Conservation (phyloP, 495 filamentous ascomycete species). For the Bathelium albidoporum region DNA sequence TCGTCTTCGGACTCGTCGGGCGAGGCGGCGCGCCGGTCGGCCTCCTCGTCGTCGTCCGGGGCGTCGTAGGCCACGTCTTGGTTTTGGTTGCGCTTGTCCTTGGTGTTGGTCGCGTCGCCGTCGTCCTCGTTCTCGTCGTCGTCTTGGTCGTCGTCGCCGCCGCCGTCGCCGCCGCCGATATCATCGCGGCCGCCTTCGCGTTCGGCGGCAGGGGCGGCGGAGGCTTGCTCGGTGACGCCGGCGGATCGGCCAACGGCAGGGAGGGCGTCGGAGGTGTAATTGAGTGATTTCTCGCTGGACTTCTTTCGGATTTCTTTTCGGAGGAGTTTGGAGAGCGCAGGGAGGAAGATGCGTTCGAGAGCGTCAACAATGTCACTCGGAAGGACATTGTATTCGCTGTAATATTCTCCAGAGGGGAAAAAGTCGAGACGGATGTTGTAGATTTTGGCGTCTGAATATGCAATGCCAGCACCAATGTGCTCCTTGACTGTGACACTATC, state of each 20-base stretch:
- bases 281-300: constrained; percentile 49
- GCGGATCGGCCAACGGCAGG: constrained; percentile 73
- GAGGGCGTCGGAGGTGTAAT: constrained; percentile 49
- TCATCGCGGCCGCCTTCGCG: constrained; percentile 36
- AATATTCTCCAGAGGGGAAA: constrained; percentile 77
- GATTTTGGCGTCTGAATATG: constrained; percentile 62
- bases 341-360: constrained; percentile 71
- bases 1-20: constrained; percentile 24
- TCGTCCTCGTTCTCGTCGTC: constrained; percentile 69
- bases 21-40: constrained; percentile 45
- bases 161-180: constrained; percentile 45
- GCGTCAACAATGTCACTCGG: constrained; percentile 63
- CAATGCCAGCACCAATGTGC: constrained; percentile 55
- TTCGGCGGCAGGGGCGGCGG: constrained; percentile 32
- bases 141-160: constrained; percentile 45
- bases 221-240: constrained; percentile 55
- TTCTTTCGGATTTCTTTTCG: constrained; percentile 73
- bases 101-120: constrained; percentile 75
- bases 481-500: constrained; percentile 75
- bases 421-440: constrained; percentile 75
- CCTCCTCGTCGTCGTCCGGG: constrained; percentile 85
- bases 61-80: constrained; percentile 83
- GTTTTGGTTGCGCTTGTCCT: constrained; percentile 58
- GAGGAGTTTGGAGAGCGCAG: constrained; percentile 53
- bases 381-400: constrained; percentile 69